These are phyloP conservation scores for Laburnicola sp. DNA, from an alignment of 2,329 filamentous ascomycete species.

Conservation along the genomic window DNA sequence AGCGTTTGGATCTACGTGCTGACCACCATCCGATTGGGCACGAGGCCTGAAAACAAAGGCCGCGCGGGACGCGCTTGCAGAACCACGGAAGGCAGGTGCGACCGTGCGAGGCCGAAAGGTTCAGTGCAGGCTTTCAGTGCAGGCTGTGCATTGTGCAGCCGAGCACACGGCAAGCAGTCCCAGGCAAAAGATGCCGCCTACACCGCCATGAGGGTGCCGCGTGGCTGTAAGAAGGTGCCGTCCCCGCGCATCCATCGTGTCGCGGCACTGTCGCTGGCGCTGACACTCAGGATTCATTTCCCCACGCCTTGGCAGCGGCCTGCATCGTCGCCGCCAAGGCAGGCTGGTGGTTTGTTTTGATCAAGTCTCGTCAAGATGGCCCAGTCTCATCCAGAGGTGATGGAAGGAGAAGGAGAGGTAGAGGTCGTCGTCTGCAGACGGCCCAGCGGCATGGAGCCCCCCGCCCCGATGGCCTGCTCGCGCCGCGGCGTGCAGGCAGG, in stretches of 20 bases:
- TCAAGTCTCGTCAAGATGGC: slow-evolving; percentile 7
- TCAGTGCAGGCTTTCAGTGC: too few species aligned
- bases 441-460: slow-evolving; percentile 34
- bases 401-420: neutral
- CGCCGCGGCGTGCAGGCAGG: neutral
- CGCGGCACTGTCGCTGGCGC: too few species aligned
- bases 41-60: neutral
- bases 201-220: too few species aligned
- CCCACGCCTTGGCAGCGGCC: slow-evolving; percentile 16
- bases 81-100: neutral
- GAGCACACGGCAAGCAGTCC: too few species aligned
- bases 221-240: neutral
- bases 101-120: neutral
- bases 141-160: too few species aligned
- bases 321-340: slow-evolving; percentile 5
- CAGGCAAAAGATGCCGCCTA: too few species aligned
- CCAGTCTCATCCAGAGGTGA: neutral
- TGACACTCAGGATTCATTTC: slow-evolving; percentile 10
- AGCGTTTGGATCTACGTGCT: neutral
- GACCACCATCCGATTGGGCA: neutral
- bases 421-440: slow-evolving; percentile 29
- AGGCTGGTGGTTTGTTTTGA: slow-evolving; percentile 2
- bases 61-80: neutral
- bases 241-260: too few species aligned
- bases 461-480: slow-evolving; percentile 7